Base-by-base conservation (phyloP, 768 basidiomycete species). In the Termitomyces sp. region DNA sequence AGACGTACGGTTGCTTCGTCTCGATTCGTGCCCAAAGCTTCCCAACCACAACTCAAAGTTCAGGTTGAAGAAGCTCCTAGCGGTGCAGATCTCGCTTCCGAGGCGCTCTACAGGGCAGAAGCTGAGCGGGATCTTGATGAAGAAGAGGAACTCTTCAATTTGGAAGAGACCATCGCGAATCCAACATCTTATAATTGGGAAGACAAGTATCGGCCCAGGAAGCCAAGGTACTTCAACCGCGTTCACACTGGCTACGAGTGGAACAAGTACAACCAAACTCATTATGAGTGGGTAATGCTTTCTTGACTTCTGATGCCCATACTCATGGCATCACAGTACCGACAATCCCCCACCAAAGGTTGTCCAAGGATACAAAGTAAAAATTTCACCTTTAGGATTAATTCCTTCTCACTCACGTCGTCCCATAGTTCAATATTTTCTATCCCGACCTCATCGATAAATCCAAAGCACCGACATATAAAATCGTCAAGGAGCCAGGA, bases 191-290 rank as follows among this genome's bases (percentile, higher is more conserved):
- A 98, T 74, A 93, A 93, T 68, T 98, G 96, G 97, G 95, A 96
- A 77, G 97, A 99, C 80, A 96, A 98, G 73, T 98, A 96, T 69
- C 82, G 97, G 42, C 96, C 97, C 35, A 84, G 97, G 39, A 99
- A 98, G 74, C 97, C 97, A 49, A 83, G 96, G 64, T 99, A 98
- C 79, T 98, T 98, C 79, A 99, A 99, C 71, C 89, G 97, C 60
- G 97, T 98, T 28, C 95, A 98, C 70, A 99, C 97, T 35, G 97
- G 97, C 32, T 99, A 96, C 71, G 97, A 99, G 73, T 99, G 97
- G 97, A 98, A 96, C 81, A 98, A 98, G 79, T 99, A 98, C 75
- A 98, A 98, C 74, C 96, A 98, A 74, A 98, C 97, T 4, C 97
- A 98, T 77, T 99, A 98, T 74, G 97, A 98, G 94, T 96, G 78